Evolutionary conservation across 1,284 basidiomycete genomes (phyloP), one percentile per base, ranked within the genome.

Genomic region (Cryptococcus sp.): DNA sequence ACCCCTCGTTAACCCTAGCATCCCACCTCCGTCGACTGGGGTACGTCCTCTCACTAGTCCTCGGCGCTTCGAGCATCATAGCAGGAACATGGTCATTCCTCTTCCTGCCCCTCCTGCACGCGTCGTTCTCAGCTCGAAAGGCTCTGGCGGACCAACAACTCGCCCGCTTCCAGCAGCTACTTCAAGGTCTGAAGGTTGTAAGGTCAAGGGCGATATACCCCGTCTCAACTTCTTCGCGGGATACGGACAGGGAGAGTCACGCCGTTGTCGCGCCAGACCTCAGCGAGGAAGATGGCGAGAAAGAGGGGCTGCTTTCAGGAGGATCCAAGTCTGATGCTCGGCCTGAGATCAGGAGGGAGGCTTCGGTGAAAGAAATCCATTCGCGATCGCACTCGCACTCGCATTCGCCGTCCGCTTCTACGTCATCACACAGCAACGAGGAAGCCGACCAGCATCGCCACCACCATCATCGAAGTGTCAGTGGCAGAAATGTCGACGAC

Each of bases 21-120:
- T 43, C 58, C 20, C 72, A 71, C 55, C 62, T 78, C 27, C 61
- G 60, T 30, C 64, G 68, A n/a, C 60, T 79, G 1, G 58, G 62
- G 22, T 76, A 68, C 56, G 48, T 79, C 50, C 65, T 78, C 43
- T 73, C 73, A 7, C 45, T 79, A 35, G 52, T 73, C 17, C 57
- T 79, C 1, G 76, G 76, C 19, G 60, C 70, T 13, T 64, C 69
- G 11, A 69, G 72, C 2, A 47, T 72, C 10, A 46, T 74, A 20
- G 71, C 73, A 0, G 64, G 64, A 3, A 58, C 75, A 49, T 79
- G 76, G 72, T 72, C 69, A 17, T 59, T 57, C 19, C 73, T 77
- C 62, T 58, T 79, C 38, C 64, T 79, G 0, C 78, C 78, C 1
- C 67, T 77, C 0, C 61, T 79, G 16, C 76, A 78, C 52, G 69